Evolutionary conservation across 2,329 filamentous ascomycete species (phyloP).

Genomic region (Hypoxylon sp.): DNA sequence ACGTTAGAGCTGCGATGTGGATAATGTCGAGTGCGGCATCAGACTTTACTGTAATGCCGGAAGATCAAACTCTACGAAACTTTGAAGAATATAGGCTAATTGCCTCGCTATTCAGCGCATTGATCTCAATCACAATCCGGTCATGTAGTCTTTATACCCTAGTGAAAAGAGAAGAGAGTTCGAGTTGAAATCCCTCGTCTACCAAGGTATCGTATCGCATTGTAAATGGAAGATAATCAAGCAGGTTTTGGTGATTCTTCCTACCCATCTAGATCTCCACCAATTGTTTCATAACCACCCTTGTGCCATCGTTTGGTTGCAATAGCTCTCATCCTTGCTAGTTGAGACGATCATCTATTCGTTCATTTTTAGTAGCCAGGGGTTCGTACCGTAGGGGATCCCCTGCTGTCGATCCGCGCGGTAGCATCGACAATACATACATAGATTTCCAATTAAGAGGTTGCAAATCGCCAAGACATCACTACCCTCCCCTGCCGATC

Average conservation of each 20-base stretch:
- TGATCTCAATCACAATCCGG: background rate
- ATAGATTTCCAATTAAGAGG: conserved; percentile 15
- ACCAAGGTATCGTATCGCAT: background rate
- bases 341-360: conserved; percentile 28
- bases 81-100: background rate
- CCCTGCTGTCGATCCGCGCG: conserved; percentile 41
- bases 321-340: conserved; percentile 19
- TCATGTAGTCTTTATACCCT: background rate
- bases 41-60: conserved; percentile 14
- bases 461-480: conserved; percentile 36
- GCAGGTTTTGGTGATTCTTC: conserved; percentile 13
- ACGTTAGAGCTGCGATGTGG: background rate
- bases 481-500: conserved; percentile 28
- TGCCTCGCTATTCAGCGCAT: conserved; percentile 4
- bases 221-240: conserved; percentile 6
- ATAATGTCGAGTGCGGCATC: background rate
- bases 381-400: background rate
- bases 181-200: conserved; percentile 13
- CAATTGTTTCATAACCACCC: conserved; percentile 41
- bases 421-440: conserved; percentile 29
- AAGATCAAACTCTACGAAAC: conserved; percentile 10
- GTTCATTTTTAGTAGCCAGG: conserved; percentile 13
- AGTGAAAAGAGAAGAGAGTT: background rate
- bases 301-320: conserved; percentile 27
- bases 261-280: conserved; percentile 23